A percentile compares a stretch with the other conserved stretches of the same genome.
These are phyloP conservation scores for Candida berthetii DNA, from an alignment of 805 yeast genomes.

Conservation along the genomic window DNA sequence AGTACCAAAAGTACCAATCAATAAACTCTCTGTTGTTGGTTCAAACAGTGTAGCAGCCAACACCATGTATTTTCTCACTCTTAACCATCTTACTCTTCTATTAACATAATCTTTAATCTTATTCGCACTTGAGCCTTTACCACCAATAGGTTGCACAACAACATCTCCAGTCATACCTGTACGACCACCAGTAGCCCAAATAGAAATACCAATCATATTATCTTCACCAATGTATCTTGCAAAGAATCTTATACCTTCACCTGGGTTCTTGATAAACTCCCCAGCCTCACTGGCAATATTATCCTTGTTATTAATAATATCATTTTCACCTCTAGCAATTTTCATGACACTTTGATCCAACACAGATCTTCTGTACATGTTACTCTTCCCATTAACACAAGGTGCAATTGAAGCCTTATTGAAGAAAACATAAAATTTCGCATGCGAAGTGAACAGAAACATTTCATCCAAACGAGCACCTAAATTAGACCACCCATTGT, in stretches of 20 bases:
- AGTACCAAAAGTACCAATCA: constrained; percentile 63
- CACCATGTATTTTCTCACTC: constrained; percentile 87
- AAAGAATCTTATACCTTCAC: constrained; percentile 59
- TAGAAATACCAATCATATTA: constrained; percentile 83
- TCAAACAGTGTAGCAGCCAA: constrained; percentile 77
- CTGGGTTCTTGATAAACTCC: constrained; percentile 19
- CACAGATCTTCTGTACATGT: constrained; percentile 63
- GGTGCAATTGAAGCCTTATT: constrained; percentile 75
- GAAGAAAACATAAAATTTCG: constrained; percentile 76
- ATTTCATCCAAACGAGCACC: constrained; percentile 80
- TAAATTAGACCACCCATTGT: constrained; percentile 11
- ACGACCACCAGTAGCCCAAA: constrained; percentile 69
- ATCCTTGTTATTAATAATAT: constrained; percentile 24
- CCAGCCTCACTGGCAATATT: constrained; percentile 29
- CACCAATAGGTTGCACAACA: constrained; percentile 66
- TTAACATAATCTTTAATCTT: constrained; percentile 48
- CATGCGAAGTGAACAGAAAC: constrained; percentile 79
- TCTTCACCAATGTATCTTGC: constrained; percentile 87
- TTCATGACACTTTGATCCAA: constrained; percentile 50
- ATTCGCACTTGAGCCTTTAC: constrained; percentile 28
- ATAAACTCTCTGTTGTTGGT: constrained; percentile 76
- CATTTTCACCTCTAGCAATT: constrained; percentile 24
- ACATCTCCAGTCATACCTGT: constrained; percentile 77
- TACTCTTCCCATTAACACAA: constrained; percentile 88
- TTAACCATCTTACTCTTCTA: constrained; percentile 76